A percentile compares a stretch with the other conserved stretches of the same genome.
phyloP scores from a whole-genome alignment of 441 rosid species.

The Daphne laureola region DNA sequence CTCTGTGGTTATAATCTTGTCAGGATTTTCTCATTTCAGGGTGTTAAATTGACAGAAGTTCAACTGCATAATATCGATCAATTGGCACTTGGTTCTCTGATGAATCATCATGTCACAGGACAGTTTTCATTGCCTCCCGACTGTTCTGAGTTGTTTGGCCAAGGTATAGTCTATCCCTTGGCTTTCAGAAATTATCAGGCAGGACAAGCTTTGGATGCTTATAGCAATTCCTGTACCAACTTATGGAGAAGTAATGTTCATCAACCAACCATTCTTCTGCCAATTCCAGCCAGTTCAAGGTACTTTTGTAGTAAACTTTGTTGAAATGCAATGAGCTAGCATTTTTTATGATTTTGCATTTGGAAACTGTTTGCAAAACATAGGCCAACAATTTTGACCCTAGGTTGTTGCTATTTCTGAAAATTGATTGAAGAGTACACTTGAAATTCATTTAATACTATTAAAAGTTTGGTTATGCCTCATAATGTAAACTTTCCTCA shows the following conservation, averaged over 20 bases:
- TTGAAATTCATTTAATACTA: too few species aligned
- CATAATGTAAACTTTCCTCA: neutral
- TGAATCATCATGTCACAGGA: constrained; percentile 13
- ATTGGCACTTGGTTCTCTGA: neutral
- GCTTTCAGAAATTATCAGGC: constrained; percentile 15
- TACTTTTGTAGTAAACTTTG: constrained; percentile 4
- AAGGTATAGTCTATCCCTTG: constrained; percentile 3
- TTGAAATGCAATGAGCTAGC: too few species aligned
- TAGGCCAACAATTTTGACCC: too few species aligned
- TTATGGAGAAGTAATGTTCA: constrained; percentile 7
- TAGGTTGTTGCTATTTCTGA: neutral
- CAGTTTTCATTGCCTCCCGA: constrained; percentile 9
- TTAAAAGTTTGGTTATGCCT: neutral
- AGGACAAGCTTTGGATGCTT: constrained; percentile 1
- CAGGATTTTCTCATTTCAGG: constrained; percentile 12
- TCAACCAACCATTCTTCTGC: constrained; percentile 9
- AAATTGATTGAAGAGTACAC: too few species aligned
- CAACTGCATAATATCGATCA: constrained; percentile 9
- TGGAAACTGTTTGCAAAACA: neutral
- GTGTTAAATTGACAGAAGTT: constrained; percentile 5
- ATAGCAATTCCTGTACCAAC: constrained; percentile 11
- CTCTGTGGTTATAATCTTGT: too few species aligned
- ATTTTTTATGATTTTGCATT: neutral
- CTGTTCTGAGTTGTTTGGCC: constrained; percentile 6
- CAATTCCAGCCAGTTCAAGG: constrained; percentile 16